Conservation (phyloP, 2,329 filamentous ascomycete genomes). For the Alternaria infectoria region DNA sequence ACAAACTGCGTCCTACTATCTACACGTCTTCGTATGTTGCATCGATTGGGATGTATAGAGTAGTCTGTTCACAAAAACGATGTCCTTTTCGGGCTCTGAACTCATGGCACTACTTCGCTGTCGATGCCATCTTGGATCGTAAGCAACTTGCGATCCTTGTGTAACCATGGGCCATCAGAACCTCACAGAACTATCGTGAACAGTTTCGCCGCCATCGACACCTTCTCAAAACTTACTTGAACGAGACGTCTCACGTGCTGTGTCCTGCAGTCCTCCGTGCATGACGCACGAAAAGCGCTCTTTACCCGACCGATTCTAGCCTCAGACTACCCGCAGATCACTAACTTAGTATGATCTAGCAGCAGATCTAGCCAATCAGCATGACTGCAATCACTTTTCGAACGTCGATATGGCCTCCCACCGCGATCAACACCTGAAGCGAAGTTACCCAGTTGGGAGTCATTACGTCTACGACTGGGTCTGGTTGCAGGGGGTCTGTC, state of each 20-base stretch:
- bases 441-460: neutral
- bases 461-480: neutral
- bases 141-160: neutral
- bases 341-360: neutral
- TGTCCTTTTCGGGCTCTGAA: neutral
- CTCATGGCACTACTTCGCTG: neutral
- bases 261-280: neutral
- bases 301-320: neutral
- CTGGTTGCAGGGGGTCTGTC: neutral
- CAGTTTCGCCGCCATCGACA: neutral
- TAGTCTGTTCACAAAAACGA: neutral
- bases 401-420: neutral
- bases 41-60: rapidly evolving
- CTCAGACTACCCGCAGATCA: neutral
- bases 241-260: neutral
- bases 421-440: neutral
- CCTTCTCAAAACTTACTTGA: neutral
- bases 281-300: neutral
- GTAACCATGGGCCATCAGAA: neutral
- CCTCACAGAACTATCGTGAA: neutral
- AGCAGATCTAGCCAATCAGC: neutral
- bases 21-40: neutral
- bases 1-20: neutral
- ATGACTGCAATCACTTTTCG: neutral
- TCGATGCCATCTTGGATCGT: neutral